Conservation (phyloP, 169 alveolate species). For the Plasmodium gallinaceum region DNA sequence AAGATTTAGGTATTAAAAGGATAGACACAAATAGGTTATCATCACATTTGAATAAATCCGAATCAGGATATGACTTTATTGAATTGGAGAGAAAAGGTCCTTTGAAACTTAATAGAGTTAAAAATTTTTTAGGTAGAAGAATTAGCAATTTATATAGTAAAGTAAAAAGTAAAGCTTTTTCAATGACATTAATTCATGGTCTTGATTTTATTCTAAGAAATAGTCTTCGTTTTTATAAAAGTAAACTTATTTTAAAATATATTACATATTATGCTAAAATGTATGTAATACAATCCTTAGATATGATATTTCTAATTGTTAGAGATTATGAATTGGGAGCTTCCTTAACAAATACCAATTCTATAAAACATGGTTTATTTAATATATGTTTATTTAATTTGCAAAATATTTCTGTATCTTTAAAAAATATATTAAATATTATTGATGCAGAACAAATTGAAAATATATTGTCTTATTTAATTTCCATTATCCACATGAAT, state of each 20-base stretch:
- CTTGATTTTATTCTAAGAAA: conserved; percentile 57
- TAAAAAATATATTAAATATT: conserved; percentile 58
- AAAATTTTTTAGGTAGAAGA: conserved; percentile 8
- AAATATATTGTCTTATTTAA: conserved; percentile 9
- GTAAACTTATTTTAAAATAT: conserved; percentile 8
- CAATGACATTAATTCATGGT: conserved; percentile 36
- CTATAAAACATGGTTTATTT: conserved; percentile 51
- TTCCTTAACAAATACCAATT: conserved; percentile 33
- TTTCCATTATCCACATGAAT: conserved; percentile 52
- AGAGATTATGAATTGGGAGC: conserved; percentile 26
- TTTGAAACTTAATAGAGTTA: not conserved
- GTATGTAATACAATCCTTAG: conserved; percentile 57
- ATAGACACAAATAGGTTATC: no score
- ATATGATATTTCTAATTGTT: conserved; percentile 44
- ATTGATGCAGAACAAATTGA: conserved; percentile 46
- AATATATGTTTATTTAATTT: conserved; percentile 53
- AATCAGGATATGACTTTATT: conserved; percentile 14
- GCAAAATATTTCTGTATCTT: conserved; percentile 34
- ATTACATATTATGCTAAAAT: conserved; percentile 58
- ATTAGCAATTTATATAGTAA: conserved; percentile 30
- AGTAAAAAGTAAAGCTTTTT: conserved; percentile 30
- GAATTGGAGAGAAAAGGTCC: not conserved
- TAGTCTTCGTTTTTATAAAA: conserved; percentile 27
- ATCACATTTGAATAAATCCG: not conserved
- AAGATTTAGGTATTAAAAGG: no score